These are phyloP conservation scores for Schoenoplectus tabernaemontani DNA, from an alignment of 202 grass and related monocot species.

Conservation along the genomic window DNA sequence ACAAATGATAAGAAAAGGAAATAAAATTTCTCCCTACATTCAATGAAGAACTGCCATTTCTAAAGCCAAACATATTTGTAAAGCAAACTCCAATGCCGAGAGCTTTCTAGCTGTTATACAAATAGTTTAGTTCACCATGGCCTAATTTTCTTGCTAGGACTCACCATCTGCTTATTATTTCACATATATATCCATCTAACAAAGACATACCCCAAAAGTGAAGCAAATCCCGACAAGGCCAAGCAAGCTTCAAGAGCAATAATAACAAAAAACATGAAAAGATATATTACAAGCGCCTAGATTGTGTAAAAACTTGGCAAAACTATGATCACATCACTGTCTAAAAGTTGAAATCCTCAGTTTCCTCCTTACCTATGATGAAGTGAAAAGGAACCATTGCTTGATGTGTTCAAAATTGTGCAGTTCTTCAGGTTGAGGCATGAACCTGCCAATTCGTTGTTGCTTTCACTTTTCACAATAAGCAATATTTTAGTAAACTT, in stretches of 20 bases:
- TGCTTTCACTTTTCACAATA: constrained; percentile 29
- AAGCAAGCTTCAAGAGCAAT: background rate
- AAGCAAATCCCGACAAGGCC: too few species aligned
- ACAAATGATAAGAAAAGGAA: too few species aligned
- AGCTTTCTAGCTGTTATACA: background rate
- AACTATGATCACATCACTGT: background rate
- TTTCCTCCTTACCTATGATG: constrained; percentile 35
- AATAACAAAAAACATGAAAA: too few species aligned
- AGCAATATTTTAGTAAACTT: constrained; percentile 52
- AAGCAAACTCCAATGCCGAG: background rate
- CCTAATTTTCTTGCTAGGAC: too few species aligned
- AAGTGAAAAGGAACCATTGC: constrained; percentile 44
- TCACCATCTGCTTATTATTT: background rate
- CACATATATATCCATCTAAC: too few species aligned
- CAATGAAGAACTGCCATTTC: too few species aligned
- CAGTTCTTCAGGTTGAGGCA: constrained; percentile 39
- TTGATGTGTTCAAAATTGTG: constrained; percentile 30
- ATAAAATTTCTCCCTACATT: too few species aligned
- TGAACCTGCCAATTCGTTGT: constrained; percentile 21
- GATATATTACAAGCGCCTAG: too few species aligned
- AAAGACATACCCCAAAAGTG: too few species aligned
- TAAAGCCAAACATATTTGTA: too few species aligned
- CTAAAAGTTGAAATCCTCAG: too few species aligned
- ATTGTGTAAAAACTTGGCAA: too few species aligned
- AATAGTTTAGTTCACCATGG: background rate